phyloP scores from a whole-genome alignment of 805 yeast species.

The Candida jianshihensis region DNA sequence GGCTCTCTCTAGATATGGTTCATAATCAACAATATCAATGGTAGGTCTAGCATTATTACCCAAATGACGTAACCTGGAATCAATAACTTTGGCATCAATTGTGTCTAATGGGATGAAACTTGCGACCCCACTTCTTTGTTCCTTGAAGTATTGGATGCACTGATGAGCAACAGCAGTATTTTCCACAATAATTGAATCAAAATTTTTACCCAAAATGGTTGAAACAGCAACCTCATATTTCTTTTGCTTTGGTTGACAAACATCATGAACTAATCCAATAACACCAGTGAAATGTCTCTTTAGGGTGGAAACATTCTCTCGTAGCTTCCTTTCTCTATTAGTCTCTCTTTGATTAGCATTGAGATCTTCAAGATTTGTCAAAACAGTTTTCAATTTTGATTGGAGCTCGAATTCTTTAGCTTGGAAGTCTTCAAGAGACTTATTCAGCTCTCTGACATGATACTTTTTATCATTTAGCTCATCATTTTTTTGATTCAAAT shows the following conservation, averaged over 20 bases:
- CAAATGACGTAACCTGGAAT: constrained; percentile 46
- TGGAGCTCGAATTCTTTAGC: constrained; percentile 55
- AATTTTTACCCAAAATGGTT: constrained; percentile 69
- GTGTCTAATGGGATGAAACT: constrained; percentile 86
- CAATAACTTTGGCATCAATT: constrained; percentile 50
- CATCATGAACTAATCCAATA: constrained; percentile 70
- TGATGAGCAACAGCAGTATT: constrained; percentile 58
- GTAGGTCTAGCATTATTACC: constrained; percentile 56
- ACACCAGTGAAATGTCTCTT: constrained; percentile 81
- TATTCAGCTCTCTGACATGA: constrained; percentile 33
- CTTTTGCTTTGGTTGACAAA: constrained; percentile 69
- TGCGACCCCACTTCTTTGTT: constrained; percentile 78
- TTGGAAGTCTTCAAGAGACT: constrained; percentile 30
- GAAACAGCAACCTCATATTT: constrained; percentile 70
- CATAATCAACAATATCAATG: constrained; percentile 67
- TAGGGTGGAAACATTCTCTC: constrained; percentile 67
- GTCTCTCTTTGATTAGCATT: constrained; percentile 74
- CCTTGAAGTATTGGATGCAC: constrained; percentile 74
- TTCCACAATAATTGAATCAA: constrained; percentile 83
- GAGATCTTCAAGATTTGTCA: constrained; percentile 59
- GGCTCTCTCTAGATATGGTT: constrained; percentile 63
- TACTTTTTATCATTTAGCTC: constrained; percentile 32
- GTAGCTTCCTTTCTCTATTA: constrained; percentile 54
- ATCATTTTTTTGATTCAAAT: constrained; percentile 26
- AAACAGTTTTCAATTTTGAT: constrained; percentile 51